A percentile compares a stretch with the other conserved stretches of the same genome.
These are phyloP conservation scores for Kluyveromyces nonfermentans DNA, from an alignment of 805 yeast genomes.

Conservation along the genomic window DNA sequence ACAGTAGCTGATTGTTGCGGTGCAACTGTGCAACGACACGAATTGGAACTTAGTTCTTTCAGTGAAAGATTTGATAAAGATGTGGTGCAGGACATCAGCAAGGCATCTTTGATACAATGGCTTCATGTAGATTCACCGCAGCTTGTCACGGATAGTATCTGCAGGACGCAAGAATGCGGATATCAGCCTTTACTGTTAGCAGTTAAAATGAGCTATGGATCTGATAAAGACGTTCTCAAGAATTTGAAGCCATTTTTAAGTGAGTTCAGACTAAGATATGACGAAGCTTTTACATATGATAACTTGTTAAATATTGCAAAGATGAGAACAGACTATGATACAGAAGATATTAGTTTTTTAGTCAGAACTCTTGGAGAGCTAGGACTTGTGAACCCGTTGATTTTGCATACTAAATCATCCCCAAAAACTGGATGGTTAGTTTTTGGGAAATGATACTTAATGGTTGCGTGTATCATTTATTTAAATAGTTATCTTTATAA, in stretches of 20 bases:
- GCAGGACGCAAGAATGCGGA: neutral
- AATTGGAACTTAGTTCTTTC: neutral
- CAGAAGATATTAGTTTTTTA: neutral
- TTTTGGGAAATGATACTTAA: neutral
- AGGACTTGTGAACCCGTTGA: neutral
- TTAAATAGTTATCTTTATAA: neutral
- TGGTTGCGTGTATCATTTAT: too few relatives aligned
- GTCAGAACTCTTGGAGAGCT: neutral
- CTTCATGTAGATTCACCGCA: neutral
- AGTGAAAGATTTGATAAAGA: neutral
- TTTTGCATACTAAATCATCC: neutral
- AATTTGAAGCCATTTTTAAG: slow-evolving; percentile 17
- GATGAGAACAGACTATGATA: neutral
- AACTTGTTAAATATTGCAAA: slow-evolving; percentile 20
- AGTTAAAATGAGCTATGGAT: neutral
- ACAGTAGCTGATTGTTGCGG: neutral
- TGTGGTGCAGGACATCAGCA: neutral
- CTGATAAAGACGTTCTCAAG: slow-evolving; percentile 1
- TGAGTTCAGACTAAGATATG: slow-evolving; percentile 18
- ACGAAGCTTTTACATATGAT: slow-evolving; percentile 16
- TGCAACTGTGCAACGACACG: neutral
- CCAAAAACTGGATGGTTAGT: neutral
- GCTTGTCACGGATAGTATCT: neutral
- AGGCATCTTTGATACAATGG: neutral
- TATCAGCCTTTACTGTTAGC: neutral